These are phyloP conservation scores for Durio zibethinus DNA, from an alignment of 345 rosid genomes.

Conservation along the genomic window DNA sequence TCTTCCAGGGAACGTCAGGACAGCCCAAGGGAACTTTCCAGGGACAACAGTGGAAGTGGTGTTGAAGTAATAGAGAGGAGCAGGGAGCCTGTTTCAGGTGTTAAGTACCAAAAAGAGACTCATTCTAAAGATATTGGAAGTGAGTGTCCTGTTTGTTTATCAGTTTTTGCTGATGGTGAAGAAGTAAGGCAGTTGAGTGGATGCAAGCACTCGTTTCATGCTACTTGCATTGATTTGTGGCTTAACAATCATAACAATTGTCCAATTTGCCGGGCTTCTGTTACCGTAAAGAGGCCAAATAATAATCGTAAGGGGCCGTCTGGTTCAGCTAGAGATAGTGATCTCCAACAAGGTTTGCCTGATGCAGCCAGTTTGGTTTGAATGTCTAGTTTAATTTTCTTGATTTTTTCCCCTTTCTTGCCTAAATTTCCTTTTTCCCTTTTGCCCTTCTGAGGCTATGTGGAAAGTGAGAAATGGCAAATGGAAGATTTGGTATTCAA, in stretches of 20 bases:
- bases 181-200: constrained; percentile 47
- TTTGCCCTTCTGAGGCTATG: background rate
- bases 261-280: constrained; percentile 67
- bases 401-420: background rate
- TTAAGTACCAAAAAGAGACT: constrained; percentile 38
- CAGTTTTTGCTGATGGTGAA: constrained; percentile 51
- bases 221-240: constrained; percentile 63
- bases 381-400: background rate
- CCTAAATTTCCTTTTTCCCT: background rate
- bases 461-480: background rate
- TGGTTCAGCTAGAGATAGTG: constrained; percentile 29
- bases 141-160: constrained; percentile 74
- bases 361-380: constrained; percentile 65
- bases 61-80: background rate
- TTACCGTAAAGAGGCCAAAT: constrained; percentile 39
- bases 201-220: constrained; percentile 77
- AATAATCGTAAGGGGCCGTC: constrained; percentile 10
- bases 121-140: constrained; percentile 51
- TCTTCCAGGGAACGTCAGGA: constrained; percentile 15
- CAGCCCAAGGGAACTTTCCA: constrained; percentile 12
- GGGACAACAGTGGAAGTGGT: background rate
- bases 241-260: constrained; percentile 54
- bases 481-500: background rate
- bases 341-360: constrained; percentile 66
- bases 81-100: constrained; percentile 25